Conservation (phyloP, 805 yeast species). For the Teunomyces atbi region DNA sequence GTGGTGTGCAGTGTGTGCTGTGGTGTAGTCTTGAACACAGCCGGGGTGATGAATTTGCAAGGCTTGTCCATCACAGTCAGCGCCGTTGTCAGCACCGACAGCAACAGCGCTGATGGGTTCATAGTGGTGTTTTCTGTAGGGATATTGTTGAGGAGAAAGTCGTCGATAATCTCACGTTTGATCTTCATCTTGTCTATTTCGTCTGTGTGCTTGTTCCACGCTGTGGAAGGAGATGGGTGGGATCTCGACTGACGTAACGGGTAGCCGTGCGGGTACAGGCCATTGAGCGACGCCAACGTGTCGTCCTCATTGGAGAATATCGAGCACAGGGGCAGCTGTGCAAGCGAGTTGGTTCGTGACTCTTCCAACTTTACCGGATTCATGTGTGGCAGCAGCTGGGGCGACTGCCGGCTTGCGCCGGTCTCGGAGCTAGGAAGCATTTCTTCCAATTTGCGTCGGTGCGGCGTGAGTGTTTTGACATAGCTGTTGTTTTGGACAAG, state of each 20-base stretch:
- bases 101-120: not conserved
- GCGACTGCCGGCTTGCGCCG: not conserved
- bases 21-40: slow-evolving; percentile 11
- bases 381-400: slow-evolving; percentile 3
- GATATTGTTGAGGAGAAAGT: slow-evolving; percentile 37
- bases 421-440: not conserved
- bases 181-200: slow-evolving; percentile 21
- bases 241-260: slow-evolving; percentile 14
- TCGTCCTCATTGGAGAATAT: slow-evolving; percentile 23
- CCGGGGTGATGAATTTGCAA: slow-evolving; percentile 15
- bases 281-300: not conserved
- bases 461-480: slow-evolving; percentile 7
- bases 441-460: slow-evolving; percentile 1
- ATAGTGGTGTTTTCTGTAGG: slow-evolving; percentile 16
- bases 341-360: slow-evolving; percentile 10
- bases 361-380: slow-evolving; percentile 1
- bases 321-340: slow-evolving; percentile 26
- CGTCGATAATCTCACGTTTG: slow-evolving; percentile 41
- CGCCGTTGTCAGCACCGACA: not conserved
- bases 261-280: slow-evolving; percentile 4
- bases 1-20: slow-evolving; percentile 8
- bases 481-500: slow-evolving; percentile 17
- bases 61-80: slow-evolving; percentile 1
- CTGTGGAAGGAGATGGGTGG: slow-evolving; percentile 10
- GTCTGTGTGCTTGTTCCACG: slow-evolving; percentile 1